Evolutionary conservation across 2,329 filamentous ascomycete genomes (phyloP), one percentile per base, ranked within the genome.

Genomic region (Talaromyces sp.): DNA sequence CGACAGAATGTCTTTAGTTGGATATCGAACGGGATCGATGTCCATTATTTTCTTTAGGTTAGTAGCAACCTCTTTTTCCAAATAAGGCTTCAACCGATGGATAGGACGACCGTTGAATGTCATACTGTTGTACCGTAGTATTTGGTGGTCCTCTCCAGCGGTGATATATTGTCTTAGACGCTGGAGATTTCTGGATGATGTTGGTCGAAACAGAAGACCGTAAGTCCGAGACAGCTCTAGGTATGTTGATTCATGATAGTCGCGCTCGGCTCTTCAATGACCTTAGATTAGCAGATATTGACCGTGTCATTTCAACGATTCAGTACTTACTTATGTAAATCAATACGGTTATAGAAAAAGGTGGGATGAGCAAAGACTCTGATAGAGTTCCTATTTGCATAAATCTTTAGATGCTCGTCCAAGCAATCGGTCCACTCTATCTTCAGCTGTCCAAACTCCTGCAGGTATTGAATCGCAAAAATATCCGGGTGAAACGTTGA

Each of bases 361-460:
- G 36, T 39, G 4, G 36, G 36, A 39, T 39, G 36, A 39, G 36
- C 36, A 55, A 61, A 61, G 10, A 54, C 28, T 39, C 55, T 53
- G 36, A 61, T 58, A 36, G 33, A 52, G 39, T 61, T 61, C 47
- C 55, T 5, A 39, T 44, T 32, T 47, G 55, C 28, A 49, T 58
- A 58, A 19, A 58, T 49, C 22, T 58, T 61, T 2, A 54, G 39
- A 55, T 61, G 59, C 8, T 61, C 55, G n/a, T 61, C 55, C 51
- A 61, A 49, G 36, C 47, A 58, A 49, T 61, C 49, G 6, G 59
- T 61, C 59, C 59, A 61, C 11, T 61, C 55, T 33, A 58, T 54
- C 17, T 61, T 57, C 6, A 54, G 28, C 11, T 19, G 25, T 30
- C 55, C 55, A 36, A 58, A 61, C 7, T 11, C 8, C 39, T 54